phyloP scores from a whole-genome alignment of 768 basidiomycete genomes.

The Trametopsis cervina region DNA sequence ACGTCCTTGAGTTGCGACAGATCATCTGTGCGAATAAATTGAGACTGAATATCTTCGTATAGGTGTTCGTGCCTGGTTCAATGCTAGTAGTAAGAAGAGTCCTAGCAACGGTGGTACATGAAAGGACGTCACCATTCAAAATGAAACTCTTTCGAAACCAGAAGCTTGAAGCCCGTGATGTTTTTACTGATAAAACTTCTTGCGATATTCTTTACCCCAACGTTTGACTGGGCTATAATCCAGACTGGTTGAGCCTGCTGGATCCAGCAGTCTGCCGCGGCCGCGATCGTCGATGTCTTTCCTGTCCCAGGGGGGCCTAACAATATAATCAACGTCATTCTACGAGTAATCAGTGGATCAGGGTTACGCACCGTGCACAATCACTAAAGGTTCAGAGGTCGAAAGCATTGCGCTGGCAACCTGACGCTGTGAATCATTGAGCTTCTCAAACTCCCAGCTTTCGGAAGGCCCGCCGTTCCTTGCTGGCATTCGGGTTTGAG shows the following conservation, averaged over 20 bases:
- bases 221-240: conserved; percentile 77
- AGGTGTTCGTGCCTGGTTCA: conserved; percentile 46
- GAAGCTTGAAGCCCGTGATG: conserved; percentile 49
- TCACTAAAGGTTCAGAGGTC: conserved; percentile 21
- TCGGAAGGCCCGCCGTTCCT: neutral
- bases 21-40: conserved; percentile 36
- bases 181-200: conserved; percentile 51
- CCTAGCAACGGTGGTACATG: too few species aligned
- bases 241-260: conserved; percentile 34
- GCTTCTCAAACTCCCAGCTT: conserved; percentile 1
- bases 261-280: conserved; percentile 33
- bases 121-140: conserved; percentile 8
- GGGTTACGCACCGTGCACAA: conserved; percentile 31
- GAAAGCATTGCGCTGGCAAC: conserved; percentile 33
- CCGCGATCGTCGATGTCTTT: conserved; percentile 45
- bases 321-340: neutral
- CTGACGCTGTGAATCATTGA: conserved; percentile 33
- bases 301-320: conserved; percentile 47
- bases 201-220: conserved; percentile 83
- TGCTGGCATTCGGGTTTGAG: conserved; percentile 10
- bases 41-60: conserved; percentile 28
- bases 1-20: conserved; percentile 22
- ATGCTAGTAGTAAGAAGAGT: too few species aligned
- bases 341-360: neutral
- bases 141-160: conserved; percentile 24